Conservation (phyloP, 805 yeast genomes). For the Candida argentea region DNA sequence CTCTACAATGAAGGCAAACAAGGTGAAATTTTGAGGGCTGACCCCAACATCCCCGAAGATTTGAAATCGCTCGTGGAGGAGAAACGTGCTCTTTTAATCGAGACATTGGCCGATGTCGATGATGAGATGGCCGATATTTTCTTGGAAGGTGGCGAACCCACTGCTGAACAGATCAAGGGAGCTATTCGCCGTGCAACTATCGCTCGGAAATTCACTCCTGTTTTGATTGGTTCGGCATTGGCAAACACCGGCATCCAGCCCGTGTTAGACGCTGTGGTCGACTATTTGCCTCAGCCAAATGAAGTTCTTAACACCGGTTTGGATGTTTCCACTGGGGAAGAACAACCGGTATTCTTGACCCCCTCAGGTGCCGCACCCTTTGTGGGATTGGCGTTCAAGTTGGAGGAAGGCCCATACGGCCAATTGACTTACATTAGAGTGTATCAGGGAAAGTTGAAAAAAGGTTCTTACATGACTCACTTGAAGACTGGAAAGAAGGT, state of each 20-base stretch:
- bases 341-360: constrained; percentile 53
- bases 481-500: constrained; percentile 88
- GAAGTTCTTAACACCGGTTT: constrained; percentile 87
- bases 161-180: constrained; percentile 67
- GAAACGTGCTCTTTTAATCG: constrained; percentile 76
- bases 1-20: constrained; percentile 82
- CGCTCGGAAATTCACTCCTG: constrained; percentile 96
- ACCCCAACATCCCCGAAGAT: constrained; percentile 65
- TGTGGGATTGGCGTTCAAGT: constrained; percentile 96
- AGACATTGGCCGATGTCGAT: constrained; percentile 95
- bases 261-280: constrained; percentile 91
- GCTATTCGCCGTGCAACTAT: constrained; percentile 95
- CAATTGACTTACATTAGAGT: constrained; percentile 95
- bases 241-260: constrained; percentile 96
- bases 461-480: constrained; percentile 82
- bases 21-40: constrained; percentile 66
- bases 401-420: constrained; percentile 97
- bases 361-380: constrained; percentile 74
- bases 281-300: constrained; percentile 90
- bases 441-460: constrained; percentile 89
- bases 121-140: constrained; percentile 93
- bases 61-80: constrained; percentile 79
- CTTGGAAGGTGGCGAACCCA: constrained; percentile 84
- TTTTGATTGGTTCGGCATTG: constrained; percentile 97
- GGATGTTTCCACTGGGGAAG: constrained; percentile 50